Conservation (phyloP, 768 basidiomycete genomes). For the Psilocybe subaeruginosa region DNA sequence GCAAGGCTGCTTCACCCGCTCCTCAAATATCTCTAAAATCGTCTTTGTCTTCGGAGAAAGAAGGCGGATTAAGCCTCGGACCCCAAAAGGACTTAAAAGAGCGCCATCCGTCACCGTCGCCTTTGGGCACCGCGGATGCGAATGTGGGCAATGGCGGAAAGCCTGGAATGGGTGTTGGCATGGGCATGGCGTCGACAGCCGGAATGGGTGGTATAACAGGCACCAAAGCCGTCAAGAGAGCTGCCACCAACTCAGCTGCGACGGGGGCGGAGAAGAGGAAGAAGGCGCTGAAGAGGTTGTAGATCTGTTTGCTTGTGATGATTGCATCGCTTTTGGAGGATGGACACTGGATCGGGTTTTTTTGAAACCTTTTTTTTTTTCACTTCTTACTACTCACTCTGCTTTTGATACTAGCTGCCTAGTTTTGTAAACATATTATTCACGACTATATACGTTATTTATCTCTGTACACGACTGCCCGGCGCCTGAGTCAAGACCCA, state of each 20-base stretch:
- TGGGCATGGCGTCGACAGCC: slow-evolving; percentile 35
- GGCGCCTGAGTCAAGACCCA: not conserved
- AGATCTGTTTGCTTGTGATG: not conserved
- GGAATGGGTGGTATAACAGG: slow-evolving; percentile 35
- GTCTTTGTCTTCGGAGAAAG: slow-evolving; percentile 42
- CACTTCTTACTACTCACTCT: not conserved
- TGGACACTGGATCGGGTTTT: not conserved
- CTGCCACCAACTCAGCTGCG: slow-evolving; percentile 52
- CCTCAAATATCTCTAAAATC: slow-evolving; percentile 45
- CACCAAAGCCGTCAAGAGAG: slow-evolving; percentile 71
- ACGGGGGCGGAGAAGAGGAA: slow-evolving; percentile 81
- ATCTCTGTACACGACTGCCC: not conserved
- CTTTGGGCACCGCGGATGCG: slow-evolving; percentile 71
- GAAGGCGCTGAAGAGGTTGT: slow-evolving; percentile 85
- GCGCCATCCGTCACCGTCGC: slow-evolving; percentile 68
- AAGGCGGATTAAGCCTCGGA: slow-evolving; percentile 28
- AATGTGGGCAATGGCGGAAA: slow-evolving; percentile 51
- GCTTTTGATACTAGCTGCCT: slow-evolving; percentile 4
- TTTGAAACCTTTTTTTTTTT: not conserved
- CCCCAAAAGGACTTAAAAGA: slow-evolving; percentile 44
- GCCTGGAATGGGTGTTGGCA: slow-evolving; percentile 32
- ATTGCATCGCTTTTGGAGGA: not conserved
- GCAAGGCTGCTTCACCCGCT: slow-evolving; percentile 47
- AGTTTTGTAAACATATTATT: slow-evolving; percentile 4
- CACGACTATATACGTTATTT: not conserved